A percentile compares a stretch with the other conserved stretches of the same genome.
Conservation (phyloP, 805 yeast species). For the Jamesozyma gamospora region DNA sequence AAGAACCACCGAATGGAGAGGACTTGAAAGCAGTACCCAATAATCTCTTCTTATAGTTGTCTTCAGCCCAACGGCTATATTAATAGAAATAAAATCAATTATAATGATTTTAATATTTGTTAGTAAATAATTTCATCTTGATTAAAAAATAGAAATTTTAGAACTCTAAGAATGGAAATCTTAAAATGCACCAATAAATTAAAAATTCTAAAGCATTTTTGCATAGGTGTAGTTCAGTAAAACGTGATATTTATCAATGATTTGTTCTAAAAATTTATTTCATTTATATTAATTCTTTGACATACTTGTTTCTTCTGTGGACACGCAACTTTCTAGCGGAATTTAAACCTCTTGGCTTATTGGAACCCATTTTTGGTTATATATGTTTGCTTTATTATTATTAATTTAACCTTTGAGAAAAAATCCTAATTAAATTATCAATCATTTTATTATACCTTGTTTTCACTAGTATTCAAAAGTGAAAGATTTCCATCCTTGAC, state of each 20-base stretch:
- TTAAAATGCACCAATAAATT: no score
- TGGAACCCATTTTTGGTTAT: conserved; percentile 82
- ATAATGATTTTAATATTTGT: conserved; percentile 3
- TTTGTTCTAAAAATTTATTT: no score
- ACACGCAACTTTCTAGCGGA: conserved; percentile 99
- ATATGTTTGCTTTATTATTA: background rate
- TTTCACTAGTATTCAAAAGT: no score
- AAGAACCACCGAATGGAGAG: conserved; percentile 99
- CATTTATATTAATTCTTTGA: no score
- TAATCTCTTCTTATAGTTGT: conserved; percentile 95
- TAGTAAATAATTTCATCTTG: conserved; percentile 9
- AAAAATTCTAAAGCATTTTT: no score
- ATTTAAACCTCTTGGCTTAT: conserved; percentile 99
- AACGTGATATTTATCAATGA: no score
- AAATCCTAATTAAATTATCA: no score
- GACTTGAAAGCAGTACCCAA: conserved; percentile 99
- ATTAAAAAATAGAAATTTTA: no score
- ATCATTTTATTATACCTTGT: no score
- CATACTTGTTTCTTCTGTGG: conserved; percentile 95
- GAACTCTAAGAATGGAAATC: background rate
- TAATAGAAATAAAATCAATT: conserved; percentile 1
- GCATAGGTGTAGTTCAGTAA: no score
- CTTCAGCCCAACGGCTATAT: conserved; percentile 95
- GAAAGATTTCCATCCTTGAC: no score
- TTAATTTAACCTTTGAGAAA: no score